These are phyloP conservation scores for Mrakia frigida DNA, from an alignment of 768 basidiomycete species.

Conservation along the genomic window DNA sequence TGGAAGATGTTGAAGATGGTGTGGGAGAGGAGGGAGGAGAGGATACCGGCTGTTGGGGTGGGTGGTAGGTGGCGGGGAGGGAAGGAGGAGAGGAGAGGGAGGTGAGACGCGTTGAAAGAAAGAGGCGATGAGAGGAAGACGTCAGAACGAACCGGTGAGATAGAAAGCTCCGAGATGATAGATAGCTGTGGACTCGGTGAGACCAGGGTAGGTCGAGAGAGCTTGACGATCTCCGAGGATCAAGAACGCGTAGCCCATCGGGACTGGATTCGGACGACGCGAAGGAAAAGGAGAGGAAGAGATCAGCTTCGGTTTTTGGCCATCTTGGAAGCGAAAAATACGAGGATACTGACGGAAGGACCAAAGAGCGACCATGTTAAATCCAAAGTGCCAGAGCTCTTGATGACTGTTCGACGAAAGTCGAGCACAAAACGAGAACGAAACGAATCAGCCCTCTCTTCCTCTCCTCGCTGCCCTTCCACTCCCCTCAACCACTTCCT, in stretches of 20 bases:
- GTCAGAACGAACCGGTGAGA: neutral
- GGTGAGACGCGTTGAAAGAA: neutral
- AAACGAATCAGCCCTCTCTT: neutral
- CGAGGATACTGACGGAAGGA: conserved; percentile 15
- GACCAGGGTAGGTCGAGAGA: conserved; percentile 12
- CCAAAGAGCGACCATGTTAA: conserved; percentile 31
- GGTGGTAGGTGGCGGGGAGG: too few relatives aligned
- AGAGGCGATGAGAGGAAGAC: neutral
- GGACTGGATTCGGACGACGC: conserved; percentile 2
- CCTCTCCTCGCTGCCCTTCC: neutral
- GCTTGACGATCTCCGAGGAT: conserved; percentile 27
- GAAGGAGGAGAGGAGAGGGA: too few relatives aligned
- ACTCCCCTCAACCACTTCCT: neutral
- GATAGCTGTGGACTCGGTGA: conserved; percentile 22
- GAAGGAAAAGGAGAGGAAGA: neutral
- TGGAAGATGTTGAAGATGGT: conserved; percentile 8
- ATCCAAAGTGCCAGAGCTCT: conserved; percentile 29
- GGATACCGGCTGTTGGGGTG: conserved; percentile 1
- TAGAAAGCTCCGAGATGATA: conserved; percentile 31
- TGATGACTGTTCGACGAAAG: conserved; percentile 9
- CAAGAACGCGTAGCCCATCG: conserved; percentile 30
- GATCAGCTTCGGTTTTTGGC: neutral
- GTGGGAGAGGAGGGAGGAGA: conserved; percentile 25
- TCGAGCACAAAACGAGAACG: neutral
- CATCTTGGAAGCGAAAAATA: neutral